phyloP scores from a whole-genome alignment of 2,329 filamentous ascomycete genomes.

The Leptoxyphium fumago region DNA sequence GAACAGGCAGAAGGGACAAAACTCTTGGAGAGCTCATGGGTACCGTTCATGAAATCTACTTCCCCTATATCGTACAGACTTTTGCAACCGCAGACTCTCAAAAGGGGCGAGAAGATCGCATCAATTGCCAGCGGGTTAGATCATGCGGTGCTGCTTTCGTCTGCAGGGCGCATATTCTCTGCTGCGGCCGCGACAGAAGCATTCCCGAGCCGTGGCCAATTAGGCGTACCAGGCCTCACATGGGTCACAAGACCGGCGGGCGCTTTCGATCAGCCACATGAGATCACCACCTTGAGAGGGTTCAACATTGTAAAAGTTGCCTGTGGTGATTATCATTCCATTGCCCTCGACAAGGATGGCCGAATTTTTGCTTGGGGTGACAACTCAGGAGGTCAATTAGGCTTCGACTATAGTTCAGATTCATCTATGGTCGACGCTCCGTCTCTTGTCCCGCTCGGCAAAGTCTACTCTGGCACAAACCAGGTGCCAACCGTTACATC shows the following conservation, averaged over 20 bases:
- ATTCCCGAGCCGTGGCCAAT: conserved; percentile 71
- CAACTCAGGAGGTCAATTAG: conserved; percentile 80
- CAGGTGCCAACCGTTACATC: conserved; percentile 54
- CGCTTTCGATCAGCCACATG: conserved; percentile 68
- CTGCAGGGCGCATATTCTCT: conserved; percentile 71
- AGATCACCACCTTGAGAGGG: conserved; percentile 56
- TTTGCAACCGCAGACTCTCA: conserved; percentile 50
- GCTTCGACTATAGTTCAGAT: conserved; percentile 55
- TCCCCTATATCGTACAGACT: conserved; percentile 55
- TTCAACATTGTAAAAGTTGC: conserved; percentile 63
- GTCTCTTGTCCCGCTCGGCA: conserved; percentile 52
- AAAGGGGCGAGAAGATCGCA: conserved; percentile 56
- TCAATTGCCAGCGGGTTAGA: conserved; percentile 68
- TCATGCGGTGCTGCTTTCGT: conserved; percentile 75
- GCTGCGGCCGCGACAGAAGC: conserved; percentile 65
- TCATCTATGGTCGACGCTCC: conserved; percentile 53
- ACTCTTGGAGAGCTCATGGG: conserved; percentile 50
- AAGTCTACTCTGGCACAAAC: conserved; percentile 55
- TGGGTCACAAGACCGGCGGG: conserved; percentile 67
- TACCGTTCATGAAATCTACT: conserved; percentile 53
- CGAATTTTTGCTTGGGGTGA: conserved; percentile 79
- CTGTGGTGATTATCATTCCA: conserved; percentile 72
- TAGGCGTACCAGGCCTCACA: conserved; percentile 69
- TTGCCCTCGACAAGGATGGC: conserved; percentile 62
- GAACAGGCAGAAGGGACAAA: conserved; percentile 57